These are phyloP conservation scores for Pezicula neosporulosa DNA, from an alignment of 2,329 filamentous ascomycete genomes.

Conservation along the genomic window DNA sequence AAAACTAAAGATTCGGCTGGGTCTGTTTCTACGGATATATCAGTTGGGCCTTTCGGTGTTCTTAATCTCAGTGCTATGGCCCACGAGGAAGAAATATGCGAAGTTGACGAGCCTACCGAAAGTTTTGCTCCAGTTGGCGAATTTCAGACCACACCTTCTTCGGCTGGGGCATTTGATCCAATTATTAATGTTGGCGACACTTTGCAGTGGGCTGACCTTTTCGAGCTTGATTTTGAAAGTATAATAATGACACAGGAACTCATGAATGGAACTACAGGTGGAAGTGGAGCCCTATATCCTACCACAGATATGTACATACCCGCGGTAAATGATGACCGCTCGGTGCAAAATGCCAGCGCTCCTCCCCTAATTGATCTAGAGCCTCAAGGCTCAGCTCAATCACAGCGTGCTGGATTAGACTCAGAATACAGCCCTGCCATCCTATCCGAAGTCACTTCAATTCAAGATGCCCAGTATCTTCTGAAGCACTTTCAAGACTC, in stretches of 20 bases:
- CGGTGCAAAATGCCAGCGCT: background rate
- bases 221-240: constrained; percentile 15
- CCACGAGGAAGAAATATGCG: background rate
- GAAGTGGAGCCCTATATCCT: constrained; percentile 6
- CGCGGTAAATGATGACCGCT: background rate
- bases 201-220: constrained; percentile 30
- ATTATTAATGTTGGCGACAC: constrained; percentile 22
- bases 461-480: constrained; percentile 4
- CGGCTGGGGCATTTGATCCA: background rate
- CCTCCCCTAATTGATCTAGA: background rate
- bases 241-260: background rate
- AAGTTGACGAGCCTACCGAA: background rate
- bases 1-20: constrained; percentile 21
- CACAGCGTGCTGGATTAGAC: background rate
- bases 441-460: background rate
- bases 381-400: background rate
- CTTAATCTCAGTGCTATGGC: background rate
- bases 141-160: background rate
- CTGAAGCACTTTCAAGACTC: constrained; percentile 29
- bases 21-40: constrained; percentile 15
- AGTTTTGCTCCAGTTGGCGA: background rate
- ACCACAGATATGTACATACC: background rate
- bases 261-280: background rate
- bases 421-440: background rate
- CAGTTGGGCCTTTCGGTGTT: constrained; percentile 8